These are phyloP conservation scores for Sarocladiaceae sp. DNA, from an alignment of 2,329 filamentous ascomycete species.

Conservation along the genomic window DNA sequence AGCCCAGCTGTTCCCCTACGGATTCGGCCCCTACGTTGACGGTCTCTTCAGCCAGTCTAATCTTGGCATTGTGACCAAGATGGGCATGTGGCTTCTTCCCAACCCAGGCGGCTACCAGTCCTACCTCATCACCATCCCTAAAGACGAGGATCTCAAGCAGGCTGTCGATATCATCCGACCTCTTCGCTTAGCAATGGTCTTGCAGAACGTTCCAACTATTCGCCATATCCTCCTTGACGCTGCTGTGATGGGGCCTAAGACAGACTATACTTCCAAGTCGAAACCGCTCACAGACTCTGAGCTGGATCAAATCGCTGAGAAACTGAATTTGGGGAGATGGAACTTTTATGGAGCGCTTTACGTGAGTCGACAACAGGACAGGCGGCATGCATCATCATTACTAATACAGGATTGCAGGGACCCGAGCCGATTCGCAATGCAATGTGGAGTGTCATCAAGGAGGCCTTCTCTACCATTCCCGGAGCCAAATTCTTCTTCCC, in stretches of 20 bases:
- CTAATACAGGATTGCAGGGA: slow-evolving; percentile 11
- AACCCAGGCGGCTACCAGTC: slow-evolving; percentile 29
- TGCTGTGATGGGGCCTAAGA: slow-evolving; percentile 29
- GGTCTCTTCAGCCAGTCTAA: slow-evolving; percentile 49
- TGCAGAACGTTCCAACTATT: slow-evolving; percentile 42
- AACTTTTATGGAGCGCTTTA: slow-evolving; percentile 41
- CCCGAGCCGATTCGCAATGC: slow-evolving; percentile 21
- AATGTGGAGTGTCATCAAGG: slow-evolving; percentile 25
- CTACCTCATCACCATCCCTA: slow-evolving; percentile 34
- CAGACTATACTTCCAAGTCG: slow-evolving; percentile 16
- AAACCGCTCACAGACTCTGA: slow-evolving; percentile 31
- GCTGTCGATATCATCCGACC: slow-evolving; percentile 33
- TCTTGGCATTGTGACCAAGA: slow-evolving; percentile 49
- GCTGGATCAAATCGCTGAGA: slow-evolving; percentile 32
- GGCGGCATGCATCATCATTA: neutral
- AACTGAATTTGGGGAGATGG: slow-evolving; percentile 37
- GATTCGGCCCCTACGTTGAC: slow-evolving; percentile 34
- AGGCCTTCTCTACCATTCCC: slow-evolving; percentile 26
- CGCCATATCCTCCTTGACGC: slow-evolving; percentile 38
- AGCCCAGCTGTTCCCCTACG: slow-evolving; percentile 33
- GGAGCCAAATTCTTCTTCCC: slow-evolving; percentile 30
- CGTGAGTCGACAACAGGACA: slow-evolving; percentile 6
- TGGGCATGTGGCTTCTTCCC: slow-evolving; percentile 42
- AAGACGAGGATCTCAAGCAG: slow-evolving; percentile 28
- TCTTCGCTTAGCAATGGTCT: slow-evolving; percentile 22